A percentile compares a stretch with the other conserved stretches of the same genome.
These are phyloP conservation scores for Metroxylon sagu DNA, from an alignment of 176 grass and related monocot species.

Conservation along the genomic window DNA sequence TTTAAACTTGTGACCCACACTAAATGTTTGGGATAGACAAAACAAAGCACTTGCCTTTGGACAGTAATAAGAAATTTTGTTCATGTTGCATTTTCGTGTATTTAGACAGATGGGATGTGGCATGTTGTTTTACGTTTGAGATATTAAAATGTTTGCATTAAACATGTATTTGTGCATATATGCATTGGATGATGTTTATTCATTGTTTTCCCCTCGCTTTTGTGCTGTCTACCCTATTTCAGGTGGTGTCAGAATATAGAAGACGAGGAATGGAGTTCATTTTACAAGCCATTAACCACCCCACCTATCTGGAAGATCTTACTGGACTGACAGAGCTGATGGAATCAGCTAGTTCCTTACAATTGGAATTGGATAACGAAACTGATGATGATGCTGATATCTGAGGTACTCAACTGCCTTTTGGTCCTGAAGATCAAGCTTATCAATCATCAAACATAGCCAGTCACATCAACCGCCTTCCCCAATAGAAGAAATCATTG, in stretches of 20 bases:
- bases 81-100: too few relatives aligned
- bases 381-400: slow-evolving; percentile 23
- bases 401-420: slow-evolving; percentile 12
- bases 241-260: slow-evolving; percentile 79
- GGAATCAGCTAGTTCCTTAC: slow-evolving; percentile 38
- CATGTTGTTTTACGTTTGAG: too few relatives aligned
- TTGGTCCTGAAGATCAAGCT: neutral
- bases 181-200: neutral
- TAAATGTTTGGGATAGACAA: too few relatives aligned
- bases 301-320: slow-evolving; percentile 83
- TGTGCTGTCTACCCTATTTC: slow-evolving; percentile 4
- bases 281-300: slow-evolving; percentile 86
- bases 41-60: too few relatives aligned
- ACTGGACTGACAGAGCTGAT: slow-evolving; percentile 83
- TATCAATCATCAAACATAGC: too few relatives aligned
- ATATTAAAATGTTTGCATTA: too few relatives aligned
- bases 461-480: too few relatives aligned
- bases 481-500: too few relatives aligned
- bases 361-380: slow-evolving; percentile 64
- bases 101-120: too few relatives aligned
- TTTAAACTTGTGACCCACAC: too few relatives aligned
- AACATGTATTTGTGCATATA: too few relatives aligned
- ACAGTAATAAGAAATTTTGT: too few relatives aligned
- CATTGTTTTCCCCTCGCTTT: neutral
- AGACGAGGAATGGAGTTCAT: slow-evolving; percentile 74